Conservation (phyloP, 139 green algal genomes). For the Pleodorina starrii region DNA sequence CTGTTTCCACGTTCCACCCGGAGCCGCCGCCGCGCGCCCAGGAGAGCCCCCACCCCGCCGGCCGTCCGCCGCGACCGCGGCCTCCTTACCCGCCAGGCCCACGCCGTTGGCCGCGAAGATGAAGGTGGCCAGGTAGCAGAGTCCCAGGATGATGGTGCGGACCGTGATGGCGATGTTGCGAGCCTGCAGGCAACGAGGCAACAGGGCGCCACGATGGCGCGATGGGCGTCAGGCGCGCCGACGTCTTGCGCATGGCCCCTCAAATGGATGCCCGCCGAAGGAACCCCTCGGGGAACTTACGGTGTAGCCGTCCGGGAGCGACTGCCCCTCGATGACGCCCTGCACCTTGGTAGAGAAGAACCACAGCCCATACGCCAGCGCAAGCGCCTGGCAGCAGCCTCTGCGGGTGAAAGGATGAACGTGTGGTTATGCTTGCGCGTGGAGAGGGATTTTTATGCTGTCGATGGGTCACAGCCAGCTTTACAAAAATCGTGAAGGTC, state of each 20-base stretch:
- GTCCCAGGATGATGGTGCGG: constrained; percentile 79
- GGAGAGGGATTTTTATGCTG: too few relatives aligned
- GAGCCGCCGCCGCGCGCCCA: too few relatives aligned
- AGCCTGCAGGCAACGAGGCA: constrained; percentile 53
- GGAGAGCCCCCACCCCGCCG: too few relatives aligned
- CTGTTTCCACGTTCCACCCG: too few relatives aligned
- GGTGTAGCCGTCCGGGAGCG: constrained; percentile 54
- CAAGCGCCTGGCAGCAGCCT: constrained; percentile 65
- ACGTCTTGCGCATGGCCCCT: too few relatives aligned
- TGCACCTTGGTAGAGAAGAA: constrained; percentile 74
- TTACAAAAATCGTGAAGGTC: neutral
- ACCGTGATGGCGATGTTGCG: constrained; percentile 82
- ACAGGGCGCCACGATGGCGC: too few relatives aligned
- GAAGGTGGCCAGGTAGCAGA: constrained; percentile 82
- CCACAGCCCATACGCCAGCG: constrained; percentile 67
- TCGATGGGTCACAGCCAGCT: too few relatives aligned
- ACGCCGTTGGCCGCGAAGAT: constrained; percentile 80
- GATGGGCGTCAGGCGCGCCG: too few relatives aligned
- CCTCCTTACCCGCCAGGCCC: constrained; percentile 67
- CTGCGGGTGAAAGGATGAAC: constrained; percentile 33
- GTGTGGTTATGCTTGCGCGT: too few relatives aligned
- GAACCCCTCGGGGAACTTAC: constrained; percentile 56
- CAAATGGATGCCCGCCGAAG: too few relatives aligned
- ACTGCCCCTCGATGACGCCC: neutral
- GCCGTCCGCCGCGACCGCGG: too few relatives aligned